A percentile compares a stretch with the other conserved stretches of the same genome.
These are phyloP conservation scores for Leccinum pachyderme DNA, from an alignment of 1,284 basidiomycete species.

Conservation along the genomic window DNA sequence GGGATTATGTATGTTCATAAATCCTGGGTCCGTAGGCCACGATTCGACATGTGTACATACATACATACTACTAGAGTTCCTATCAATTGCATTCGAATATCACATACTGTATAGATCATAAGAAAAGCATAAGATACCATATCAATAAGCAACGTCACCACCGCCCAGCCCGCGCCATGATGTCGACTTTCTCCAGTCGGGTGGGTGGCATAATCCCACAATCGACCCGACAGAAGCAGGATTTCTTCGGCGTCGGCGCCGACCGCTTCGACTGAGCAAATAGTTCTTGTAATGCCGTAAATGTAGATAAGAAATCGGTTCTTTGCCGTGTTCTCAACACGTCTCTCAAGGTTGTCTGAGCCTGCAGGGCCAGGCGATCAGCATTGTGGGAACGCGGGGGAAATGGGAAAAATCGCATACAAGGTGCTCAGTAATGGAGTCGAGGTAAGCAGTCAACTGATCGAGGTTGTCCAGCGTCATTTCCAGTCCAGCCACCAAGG, in stretches of 20 bases:
- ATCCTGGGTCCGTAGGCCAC: slow-evolving; percentile 1
- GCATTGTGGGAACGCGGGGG: not conserved
- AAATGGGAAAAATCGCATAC: slow-evolving; percentile 11
- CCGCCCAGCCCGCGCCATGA: slow-evolving; percentile 18
- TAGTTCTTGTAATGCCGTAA: slow-evolving; percentile 21
- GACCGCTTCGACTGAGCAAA: slow-evolving; percentile 16
- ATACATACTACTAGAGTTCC: slow-evolving; percentile 14
- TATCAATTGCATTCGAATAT: slow-evolving; percentile 14
- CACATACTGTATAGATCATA: not conserved
- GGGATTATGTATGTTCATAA: not conserved
- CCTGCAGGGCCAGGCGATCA: slow-evolving; percentile 18
- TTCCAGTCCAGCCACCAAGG: slow-evolving; percentile 24
- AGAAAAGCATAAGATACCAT: slow-evolving; percentile 16
- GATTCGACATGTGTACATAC: slow-evolving; percentile 1
- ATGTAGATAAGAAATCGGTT: slow-evolving; percentile 17
- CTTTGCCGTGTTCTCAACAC: slow-evolving; percentile 5
- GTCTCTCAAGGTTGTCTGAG: slow-evolving; percentile 19
- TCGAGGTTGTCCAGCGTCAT: slow-evolving; percentile 18
- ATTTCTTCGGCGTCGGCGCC: slow-evolving; percentile 4
- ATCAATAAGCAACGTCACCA: slow-evolving; percentile 9
- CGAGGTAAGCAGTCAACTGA: slow-evolving; percentile 29
- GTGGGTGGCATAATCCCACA: not conserved
- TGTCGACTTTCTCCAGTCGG: slow-evolving; percentile 13
- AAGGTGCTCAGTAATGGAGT: slow-evolving; percentile 29
- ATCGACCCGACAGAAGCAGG: slow-evolving; percentile 10